Evolutionary conservation across 2,329 filamentous ascomycete species (phyloP).

Genomic region (Fusarium citri): DNA sequence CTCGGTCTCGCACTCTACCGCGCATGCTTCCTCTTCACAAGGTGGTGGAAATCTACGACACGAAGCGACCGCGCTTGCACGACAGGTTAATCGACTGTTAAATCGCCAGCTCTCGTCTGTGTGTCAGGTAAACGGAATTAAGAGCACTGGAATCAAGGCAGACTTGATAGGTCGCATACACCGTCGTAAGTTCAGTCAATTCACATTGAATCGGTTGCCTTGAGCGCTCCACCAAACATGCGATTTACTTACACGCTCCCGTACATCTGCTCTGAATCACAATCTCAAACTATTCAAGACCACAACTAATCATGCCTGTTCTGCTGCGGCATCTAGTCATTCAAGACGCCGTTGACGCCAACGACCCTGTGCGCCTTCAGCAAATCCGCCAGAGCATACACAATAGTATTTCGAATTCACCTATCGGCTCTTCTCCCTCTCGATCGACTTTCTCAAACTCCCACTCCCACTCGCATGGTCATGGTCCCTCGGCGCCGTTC

Average conservation of each 20-base stretch:
- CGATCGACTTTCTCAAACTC: slow-evolving; percentile 30
- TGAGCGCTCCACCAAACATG: background rate
- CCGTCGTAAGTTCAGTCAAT: slow-evolving; percentile 69
- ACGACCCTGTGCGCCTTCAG: slow-evolving; percentile 56
- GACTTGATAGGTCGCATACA: slow-evolving; percentile 83
- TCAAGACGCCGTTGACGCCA: slow-evolving; percentile 52
- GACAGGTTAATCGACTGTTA: slow-evolving; percentile 60
- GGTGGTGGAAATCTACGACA: slow-evolving; percentile 49
- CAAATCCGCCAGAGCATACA: slow-evolving; percentile 58
- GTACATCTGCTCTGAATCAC: background rate
- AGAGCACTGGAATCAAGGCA: slow-evolving; percentile 86
- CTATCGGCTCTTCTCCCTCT: slow-evolving; percentile 33
- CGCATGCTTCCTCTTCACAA: slow-evolving; percentile 27
- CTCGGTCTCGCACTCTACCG: slow-evolving; percentile 33
- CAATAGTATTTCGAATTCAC: slow-evolving; percentile 49
- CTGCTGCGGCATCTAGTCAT: slow-evolving; percentile 52
- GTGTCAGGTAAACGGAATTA: slow-evolving; percentile 78
- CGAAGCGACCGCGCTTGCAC: slow-evolving; percentile 60
- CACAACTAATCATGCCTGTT: slow-evolving; percentile 24
- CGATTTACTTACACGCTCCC: background rate
- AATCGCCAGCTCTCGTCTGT: slow-evolving; percentile 79
- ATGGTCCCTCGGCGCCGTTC: slow-evolving; percentile 20
- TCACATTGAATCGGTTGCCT: background rate
- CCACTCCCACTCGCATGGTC: slow-evolving; percentile 8
- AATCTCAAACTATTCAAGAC: background rate